Evolutionary conservation across 345 rosid genomes (phyloP).

Genomic region (Gossypium ekmanianum): DNA sequence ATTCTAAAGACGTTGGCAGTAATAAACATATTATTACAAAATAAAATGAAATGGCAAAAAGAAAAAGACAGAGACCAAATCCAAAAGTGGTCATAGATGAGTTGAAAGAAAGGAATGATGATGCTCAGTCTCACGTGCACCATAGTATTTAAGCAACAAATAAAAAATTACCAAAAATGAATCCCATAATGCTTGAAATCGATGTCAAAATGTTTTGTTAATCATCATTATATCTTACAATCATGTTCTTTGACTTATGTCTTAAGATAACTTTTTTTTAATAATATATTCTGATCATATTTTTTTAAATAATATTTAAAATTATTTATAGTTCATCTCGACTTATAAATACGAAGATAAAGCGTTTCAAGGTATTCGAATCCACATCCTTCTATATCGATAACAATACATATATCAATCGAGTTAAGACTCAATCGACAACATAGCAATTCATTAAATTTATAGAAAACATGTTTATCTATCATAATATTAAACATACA

Average conservation of each 20-base stretch:
- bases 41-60: background rate
- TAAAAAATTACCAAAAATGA: background rate
- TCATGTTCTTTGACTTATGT: constrained; percentile 25
- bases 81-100: constrained; percentile 15
- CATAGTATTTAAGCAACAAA: constrained; percentile 8
- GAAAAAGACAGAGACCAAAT: background rate
- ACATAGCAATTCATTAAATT: constrained; percentile 14
- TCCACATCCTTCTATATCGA: accelerated
- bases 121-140: constrained; percentile 38
- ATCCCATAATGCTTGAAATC: constrained; percentile 21
- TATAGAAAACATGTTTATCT: constrained; percentile 11
- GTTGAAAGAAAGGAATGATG: constrained; percentile 25
- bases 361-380: too few relatives aligned
- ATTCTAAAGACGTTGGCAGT: too few relatives aligned
- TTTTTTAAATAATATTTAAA: too few relatives aligned
- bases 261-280: background rate
- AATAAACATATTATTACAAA: too few relatives aligned
- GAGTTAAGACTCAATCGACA: accelerated
- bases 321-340: too few relatives aligned
- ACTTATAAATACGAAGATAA: too few relatives aligned
- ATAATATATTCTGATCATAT: too few relatives aligned
- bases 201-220: constrained; percentile 30
- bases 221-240: constrained; percentile 31
- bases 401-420: too few relatives aligned
- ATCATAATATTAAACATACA: too few relatives aligned